Evolutionary conservation across 75 land plant species (phyloP).

Genomic region (Pinus albicaulis): DNA sequence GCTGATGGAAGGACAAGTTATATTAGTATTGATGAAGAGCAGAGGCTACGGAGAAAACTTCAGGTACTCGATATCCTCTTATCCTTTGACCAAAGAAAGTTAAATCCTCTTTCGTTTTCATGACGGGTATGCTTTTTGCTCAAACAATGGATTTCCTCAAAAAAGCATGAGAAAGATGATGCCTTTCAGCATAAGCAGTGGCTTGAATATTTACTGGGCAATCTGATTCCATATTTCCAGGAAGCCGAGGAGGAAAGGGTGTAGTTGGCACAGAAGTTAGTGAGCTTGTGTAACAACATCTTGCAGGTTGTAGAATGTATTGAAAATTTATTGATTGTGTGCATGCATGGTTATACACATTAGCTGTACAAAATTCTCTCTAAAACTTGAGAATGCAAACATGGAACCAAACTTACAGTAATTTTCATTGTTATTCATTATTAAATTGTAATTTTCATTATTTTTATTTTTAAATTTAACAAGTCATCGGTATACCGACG

Average conservation of each 20-base stretch:
- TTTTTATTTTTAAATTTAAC: no score
- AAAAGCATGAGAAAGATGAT: no score
- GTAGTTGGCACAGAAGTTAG: constrained; percentile 66
- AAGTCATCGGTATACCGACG: no score
- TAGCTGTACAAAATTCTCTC: neutral
- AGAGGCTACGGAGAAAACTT: constrained; percentile 39
- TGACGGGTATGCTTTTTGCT: no score
- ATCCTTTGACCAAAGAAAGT: no score
- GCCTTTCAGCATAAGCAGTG: neutral
- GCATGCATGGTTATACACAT: neutral
- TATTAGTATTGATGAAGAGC: constrained; percentile 68
- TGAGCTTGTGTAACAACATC: constrained; percentile 63
- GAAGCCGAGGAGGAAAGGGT: constrained; percentile 73
- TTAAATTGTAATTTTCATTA: no score
- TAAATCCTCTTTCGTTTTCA: no score
- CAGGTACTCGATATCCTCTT: constrained; percentile 28
- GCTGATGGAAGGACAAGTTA: constrained; percentile 44
- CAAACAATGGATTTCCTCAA: no score
- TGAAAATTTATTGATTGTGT: neutral
- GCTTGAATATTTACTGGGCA: neutral
- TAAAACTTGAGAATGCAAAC: neutral
- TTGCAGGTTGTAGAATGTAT: constrained; percentile 50
- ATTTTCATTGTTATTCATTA: no score
- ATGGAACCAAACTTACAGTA: constrained; percentile 16
- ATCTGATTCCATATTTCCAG: constrained; percentile 29